Percentiles rank a stretch among this genome's conserved stretches.
Evolutionary conservation across 129 eudicot species (phyloP).

Genomic region (Calendula officinalis): DNA sequence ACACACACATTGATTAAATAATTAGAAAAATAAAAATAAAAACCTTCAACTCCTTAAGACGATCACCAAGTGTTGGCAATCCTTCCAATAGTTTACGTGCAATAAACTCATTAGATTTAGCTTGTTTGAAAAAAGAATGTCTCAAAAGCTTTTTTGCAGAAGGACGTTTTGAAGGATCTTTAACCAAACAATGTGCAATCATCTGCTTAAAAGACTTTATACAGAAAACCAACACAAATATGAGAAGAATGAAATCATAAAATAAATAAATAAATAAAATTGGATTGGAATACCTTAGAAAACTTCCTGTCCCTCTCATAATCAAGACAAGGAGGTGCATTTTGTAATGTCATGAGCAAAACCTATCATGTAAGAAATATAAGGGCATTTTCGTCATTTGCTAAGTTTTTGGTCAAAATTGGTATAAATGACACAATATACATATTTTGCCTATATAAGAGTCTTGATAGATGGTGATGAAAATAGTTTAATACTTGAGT

Average conservation of each 20-base stretch:
- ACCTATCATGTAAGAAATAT: slow-evolving; percentile 43
- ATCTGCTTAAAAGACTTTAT: slow-evolving; percentile 84
- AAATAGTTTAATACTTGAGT: too few species aligned
- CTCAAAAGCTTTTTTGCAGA: slow-evolving; percentile 74
- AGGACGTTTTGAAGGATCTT: slow-evolving; percentile 90
- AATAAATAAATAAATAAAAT: background rate
- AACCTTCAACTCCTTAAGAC: slow-evolving; percentile 77
- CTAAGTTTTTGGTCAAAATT: too few species aligned
- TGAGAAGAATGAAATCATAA: background rate
- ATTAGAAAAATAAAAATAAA: background rate
- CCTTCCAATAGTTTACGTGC: slow-evolving; percentile 71
- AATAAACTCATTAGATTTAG: slow-evolving; percentile 74
- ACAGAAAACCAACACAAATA: background rate
- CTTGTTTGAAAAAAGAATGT: slow-evolving; percentile 83
- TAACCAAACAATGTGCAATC: slow-evolving; percentile 96
- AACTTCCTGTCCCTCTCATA: slow-evolving; percentile 84
- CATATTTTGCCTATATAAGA: too few species aligned
- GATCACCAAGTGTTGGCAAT: slow-evolving; percentile 86
- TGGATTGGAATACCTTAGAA: slow-evolving; percentile 59
- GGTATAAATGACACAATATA: too few species aligned
- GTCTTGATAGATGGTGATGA: too few species aligned
- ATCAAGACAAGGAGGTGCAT: slow-evolving; percentile 96
- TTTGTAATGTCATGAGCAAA: slow-evolving; percentile 88
- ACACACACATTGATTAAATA: too few species aligned
- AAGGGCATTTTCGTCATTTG: too few species aligned